Base-by-base conservation (phyloP, 2,329 filamentous ascomycete species). In the Aplosporella prunicola region DNA sequence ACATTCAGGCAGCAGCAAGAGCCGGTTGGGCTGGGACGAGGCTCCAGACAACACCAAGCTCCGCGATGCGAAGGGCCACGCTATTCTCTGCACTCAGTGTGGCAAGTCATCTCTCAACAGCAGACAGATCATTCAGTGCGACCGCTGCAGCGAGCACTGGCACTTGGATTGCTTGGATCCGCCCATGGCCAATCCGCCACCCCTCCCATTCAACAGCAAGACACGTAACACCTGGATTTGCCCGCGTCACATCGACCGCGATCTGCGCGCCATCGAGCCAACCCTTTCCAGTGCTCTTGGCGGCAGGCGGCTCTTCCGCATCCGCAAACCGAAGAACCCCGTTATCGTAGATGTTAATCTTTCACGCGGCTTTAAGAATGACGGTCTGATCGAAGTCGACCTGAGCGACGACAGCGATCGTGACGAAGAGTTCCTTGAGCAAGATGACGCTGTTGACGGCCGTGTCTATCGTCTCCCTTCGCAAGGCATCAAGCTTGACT, bases 141-240 rank as follows among this genome's bases (percentile, higher is more conserved):
- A 87, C 58, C 76, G 73, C 51, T 98, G 89, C 61, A 69, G 75
- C 9, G 71, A 85, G 22, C 73, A 80, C 53, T 98, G 88, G 82
- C 91, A 98, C 63, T 68, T 94, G 35, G 89, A 96, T 60, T 98
- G 91, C 61, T 67, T 93, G 11, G 80, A 93, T 53, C 84, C 86
- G 18, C 88, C 89, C 22, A 64, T 88, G 52, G 78, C 87, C 22
- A 77, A 82, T 39, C 82, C 86, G 25, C 88, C 88, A 9, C 72
- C 78, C 37, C 55, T 61, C 40, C 51, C 49, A 43, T 47, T 52
- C 31, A 55, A 71, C 34, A 67, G 67, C 46, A 67, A 67, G 34
- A 69, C 80, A 35, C 77, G 80, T 31, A 66, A 68, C 51, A 81
- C 78, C 39, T 98, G 87, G 85, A 81, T 78, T 60, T 98, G 91